Conservation (phyloP, 2,329 filamentous ascomycete genomes). For the Coniochaeta pulveracea region DNA sequence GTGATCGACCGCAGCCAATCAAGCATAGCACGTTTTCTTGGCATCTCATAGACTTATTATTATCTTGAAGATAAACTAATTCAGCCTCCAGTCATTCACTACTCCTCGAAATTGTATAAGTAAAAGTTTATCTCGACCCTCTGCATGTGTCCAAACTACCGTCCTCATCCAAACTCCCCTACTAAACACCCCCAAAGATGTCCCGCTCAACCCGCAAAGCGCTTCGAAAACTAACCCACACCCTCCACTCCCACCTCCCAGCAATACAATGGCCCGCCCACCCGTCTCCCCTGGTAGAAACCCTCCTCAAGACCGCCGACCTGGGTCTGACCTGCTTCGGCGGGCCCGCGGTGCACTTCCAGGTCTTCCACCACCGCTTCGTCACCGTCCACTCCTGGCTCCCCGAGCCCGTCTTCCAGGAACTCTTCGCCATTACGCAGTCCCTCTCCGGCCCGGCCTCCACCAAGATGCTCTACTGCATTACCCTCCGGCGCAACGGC, state of each 20-base stretch:
- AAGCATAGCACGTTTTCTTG: no score
- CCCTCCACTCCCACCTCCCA: slow-evolving; percentile 1
- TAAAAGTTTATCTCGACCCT: no score
- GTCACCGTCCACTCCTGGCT: slow-evolving; percentile 52
- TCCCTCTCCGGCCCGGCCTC: slow-evolving; percentile 55
- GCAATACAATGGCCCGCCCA: not conserved
- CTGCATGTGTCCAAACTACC: no score
- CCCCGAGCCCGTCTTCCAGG: slow-evolving; percentile 60
- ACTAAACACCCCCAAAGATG: no score
- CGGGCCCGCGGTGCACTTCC: slow-evolving; percentile 59
- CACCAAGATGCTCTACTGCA: slow-evolving; percentile 62
- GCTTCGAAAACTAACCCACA: not conserved
- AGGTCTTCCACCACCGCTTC: slow-evolving; percentile 51
- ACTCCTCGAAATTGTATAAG: no score
- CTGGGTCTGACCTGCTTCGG: slow-evolving; percentile 56
- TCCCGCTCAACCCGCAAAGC: not conserved
- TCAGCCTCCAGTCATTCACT: no score
- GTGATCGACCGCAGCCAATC: no score
- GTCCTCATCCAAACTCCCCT: no score
- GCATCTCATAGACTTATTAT: no score
- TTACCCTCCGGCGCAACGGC: slow-evolving; percentile 53
- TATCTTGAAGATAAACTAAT: no score
- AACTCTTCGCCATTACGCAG: slow-evolving; percentile 60
- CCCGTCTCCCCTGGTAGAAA: not conserved
- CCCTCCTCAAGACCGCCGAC: slow-evolving; percentile 35